Percentiles rank a stretch among this genome's conserved stretches.
These are phyloP conservation scores for Drosera capensis DNA, from an alignment of 148 eudicot genomes.

Conservation along the genomic window DNA sequence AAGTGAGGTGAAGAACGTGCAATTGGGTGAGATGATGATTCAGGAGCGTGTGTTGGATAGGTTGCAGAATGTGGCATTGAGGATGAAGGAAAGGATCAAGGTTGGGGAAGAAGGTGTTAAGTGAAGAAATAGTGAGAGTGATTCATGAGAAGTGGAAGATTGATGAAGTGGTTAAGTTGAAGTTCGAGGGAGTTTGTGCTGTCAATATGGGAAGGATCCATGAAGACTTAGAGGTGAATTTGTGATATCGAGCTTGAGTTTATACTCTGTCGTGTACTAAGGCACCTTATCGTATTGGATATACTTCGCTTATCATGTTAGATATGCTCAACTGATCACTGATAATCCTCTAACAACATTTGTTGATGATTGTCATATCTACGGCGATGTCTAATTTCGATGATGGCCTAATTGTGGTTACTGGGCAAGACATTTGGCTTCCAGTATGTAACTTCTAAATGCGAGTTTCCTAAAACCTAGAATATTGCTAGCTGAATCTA, in stretches of 20 bases:
- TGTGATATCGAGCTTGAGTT: slow-evolving; percentile 1
- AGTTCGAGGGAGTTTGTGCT: slow-evolving; percentile 62
- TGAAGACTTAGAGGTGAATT: slow-evolving; percentile 66
- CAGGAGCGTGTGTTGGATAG: slow-evolving; percentile 72
- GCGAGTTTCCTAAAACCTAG: too few relatives aligned
- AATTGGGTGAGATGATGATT: slow-evolving; percentile 47
- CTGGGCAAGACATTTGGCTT: too few relatives aligned
- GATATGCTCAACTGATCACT: too few relatives aligned
- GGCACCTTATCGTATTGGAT: too few relatives aligned
- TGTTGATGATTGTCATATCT: too few relatives aligned
- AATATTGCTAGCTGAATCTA: too few relatives aligned
- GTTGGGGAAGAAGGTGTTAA: slow-evolving; percentile 77
- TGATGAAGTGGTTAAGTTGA: slow-evolving; percentile 82
- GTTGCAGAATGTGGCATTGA: slow-evolving; percentile 73
- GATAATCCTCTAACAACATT: too few relatives aligned
- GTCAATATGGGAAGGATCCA: slow-evolving; percentile 78
- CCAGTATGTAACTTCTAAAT: too few relatives aligned
- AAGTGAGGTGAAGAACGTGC: slow-evolving; percentile 26
- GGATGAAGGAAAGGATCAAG: slow-evolving; percentile 77
- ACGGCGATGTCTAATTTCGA: too few relatives aligned
- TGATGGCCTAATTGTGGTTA: too few relatives aligned
- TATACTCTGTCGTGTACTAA: not conserved
- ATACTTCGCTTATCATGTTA: too few relatives aligned
- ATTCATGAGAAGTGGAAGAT: slow-evolving; percentile 71
- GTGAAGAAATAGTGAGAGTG: slow-evolving; percentile 50